A percentile compares a stretch with the other conserved stretches of the same genome.
Evolutionary conservation across 169 alveolate genomes (phyloP).

Genomic region (Plasmodium knowlesi): DNA sequence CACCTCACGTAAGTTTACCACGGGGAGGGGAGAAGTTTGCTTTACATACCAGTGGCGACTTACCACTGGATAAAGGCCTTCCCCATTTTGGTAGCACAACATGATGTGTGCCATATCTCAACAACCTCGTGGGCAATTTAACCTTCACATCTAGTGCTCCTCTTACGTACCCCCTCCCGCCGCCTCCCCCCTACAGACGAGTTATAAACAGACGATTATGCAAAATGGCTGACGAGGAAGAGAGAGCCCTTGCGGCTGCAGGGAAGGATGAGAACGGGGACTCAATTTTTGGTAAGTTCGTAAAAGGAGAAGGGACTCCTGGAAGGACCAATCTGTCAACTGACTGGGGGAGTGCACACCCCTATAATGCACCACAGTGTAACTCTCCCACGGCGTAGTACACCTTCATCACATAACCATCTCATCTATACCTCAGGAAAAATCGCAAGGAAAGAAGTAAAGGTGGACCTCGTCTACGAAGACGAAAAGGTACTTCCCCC

Average conservation of each 20-base stretch:
- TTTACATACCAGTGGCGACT: background rate
- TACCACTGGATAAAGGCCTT: background rate
- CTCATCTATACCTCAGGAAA: constrained; percentile 9
- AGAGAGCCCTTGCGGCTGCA: constrained; percentile 56
- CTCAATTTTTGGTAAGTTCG: constrained; percentile 27
- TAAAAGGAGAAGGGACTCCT: background rate
- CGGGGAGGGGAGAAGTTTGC: background rate
- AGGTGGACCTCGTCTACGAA: constrained; percentile 49
- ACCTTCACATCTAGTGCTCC: background rate
- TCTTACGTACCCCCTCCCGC: background rate
- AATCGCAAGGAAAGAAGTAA: constrained; percentile 44
- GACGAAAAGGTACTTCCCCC: constrained; percentile 27
- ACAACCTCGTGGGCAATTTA: background rate
- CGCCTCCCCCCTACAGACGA: constrained; percentile 9
- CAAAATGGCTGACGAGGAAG: constrained; percentile 63
- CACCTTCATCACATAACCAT: too few relatives aligned
- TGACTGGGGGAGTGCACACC: background rate
- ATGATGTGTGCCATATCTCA: background rate
- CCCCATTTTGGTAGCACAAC: background rate
- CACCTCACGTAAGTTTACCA: constrained; percentile 16
- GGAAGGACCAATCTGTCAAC: background rate
- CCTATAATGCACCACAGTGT: too few relatives aligned
- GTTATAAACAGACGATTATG: background rate
- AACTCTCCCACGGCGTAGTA: too few relatives aligned
- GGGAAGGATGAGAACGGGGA: constrained; percentile 63